These are phyloP conservation scores for Nemania sp. DNA, from an alignment of 2,329 filamentous ascomycete genomes.

Conservation along the genomic window DNA sequence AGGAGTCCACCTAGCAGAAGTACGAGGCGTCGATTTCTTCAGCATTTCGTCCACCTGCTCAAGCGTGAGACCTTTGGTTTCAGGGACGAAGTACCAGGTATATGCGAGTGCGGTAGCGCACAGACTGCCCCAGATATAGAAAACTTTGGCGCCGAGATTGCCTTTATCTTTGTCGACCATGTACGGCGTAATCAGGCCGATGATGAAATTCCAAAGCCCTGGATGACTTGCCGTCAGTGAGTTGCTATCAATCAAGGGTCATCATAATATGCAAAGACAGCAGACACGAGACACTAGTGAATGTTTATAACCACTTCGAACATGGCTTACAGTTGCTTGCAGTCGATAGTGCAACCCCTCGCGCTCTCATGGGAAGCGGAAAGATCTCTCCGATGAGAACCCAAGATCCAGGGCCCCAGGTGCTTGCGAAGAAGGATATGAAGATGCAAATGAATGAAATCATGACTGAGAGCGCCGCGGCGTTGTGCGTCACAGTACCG, in stretches of 20 bases:
- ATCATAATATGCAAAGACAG: neutral
- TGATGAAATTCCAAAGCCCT: constrained; percentile 78
- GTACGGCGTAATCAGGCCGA: constrained; percentile 71
- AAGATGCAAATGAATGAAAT: constrained; percentile 90
- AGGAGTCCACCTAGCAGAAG: constrained; percentile 75
- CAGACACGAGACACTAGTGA: neutral
- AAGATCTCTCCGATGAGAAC: constrained; percentile 88
- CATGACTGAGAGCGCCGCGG: constrained; percentile 65
- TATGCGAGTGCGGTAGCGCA: constrained; percentile 64
- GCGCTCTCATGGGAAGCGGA: constrained; percentile 84
- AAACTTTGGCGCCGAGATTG: constrained; percentile 70
- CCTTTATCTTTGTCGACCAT: constrained; percentile 63
- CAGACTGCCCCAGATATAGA: constrained; percentile 75
- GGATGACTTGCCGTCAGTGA: neutral
- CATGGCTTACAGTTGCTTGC: constrained; percentile 71
- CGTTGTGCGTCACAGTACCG: constrained; percentile 54
- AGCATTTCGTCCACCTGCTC: constrained; percentile 87
- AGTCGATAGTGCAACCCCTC: constrained; percentile 83
- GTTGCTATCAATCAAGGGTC: neutral
- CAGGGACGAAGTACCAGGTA: constrained; percentile 73
- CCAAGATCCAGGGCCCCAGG: constrained; percentile 80
- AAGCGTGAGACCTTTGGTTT: constrained; percentile 76
- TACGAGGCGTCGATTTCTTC: constrained; percentile 80
- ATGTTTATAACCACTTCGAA: neutral
- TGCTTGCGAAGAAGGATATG: constrained; percentile 90